These are phyloP conservation scores for Lipomyces kockii DNA, from an alignment of 805 yeast species.

Conservation along the genomic window DNA sequence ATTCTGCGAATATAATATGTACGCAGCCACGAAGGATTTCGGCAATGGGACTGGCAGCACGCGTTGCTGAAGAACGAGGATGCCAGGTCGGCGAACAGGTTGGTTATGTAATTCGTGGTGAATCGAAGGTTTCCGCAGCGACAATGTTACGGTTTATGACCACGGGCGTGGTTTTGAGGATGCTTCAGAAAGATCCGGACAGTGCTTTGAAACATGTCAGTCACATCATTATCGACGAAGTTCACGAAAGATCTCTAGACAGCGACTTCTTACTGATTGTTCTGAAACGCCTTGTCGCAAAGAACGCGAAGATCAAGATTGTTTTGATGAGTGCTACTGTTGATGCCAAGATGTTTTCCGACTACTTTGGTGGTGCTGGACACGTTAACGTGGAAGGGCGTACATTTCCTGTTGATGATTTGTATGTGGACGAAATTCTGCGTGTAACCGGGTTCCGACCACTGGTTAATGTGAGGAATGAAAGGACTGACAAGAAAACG, in stretches of 20 bases:
- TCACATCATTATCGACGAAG: conserved; percentile 87
- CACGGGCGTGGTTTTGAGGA: conserved; percentile 86
- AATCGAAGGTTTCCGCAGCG: conserved; percentile 60
- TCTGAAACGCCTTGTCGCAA: conserved; percentile 62
- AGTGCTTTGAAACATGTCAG: conserved; percentile 52
- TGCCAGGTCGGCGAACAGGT: conserved; percentile 70
- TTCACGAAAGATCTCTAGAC: conserved; percentile 94
- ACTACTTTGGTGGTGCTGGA: conserved; percentile 65
- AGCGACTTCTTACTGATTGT: conserved; percentile 82
- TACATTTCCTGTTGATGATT: conserved; percentile 86
- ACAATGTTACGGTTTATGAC: conserved; percentile 89
- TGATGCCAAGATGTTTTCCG: conserved; percentile 65
- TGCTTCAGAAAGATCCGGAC: conserved; percentile 63
- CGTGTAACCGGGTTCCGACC: conserved; percentile 57
- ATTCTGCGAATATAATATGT: conserved; percentile 68
- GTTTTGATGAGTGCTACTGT: conserved; percentile 95
- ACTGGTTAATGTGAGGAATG: conserved; percentile 6
- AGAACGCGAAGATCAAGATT: conserved; percentile 48
- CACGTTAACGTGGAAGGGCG: conserved; percentile 89
- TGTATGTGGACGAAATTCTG: conserved; percentile 70
- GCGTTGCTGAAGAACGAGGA: conserved; percentile 84
- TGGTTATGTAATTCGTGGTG: conserved; percentile 92
- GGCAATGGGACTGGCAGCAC: conserved; percentile 90
- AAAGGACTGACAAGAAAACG: conserved; percentile 10
- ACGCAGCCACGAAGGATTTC: conserved; percentile 97